Evolutionary conservation across 768 basidiomycete genomes (phyloP).

Genomic region (Collybia sp.): DNA sequence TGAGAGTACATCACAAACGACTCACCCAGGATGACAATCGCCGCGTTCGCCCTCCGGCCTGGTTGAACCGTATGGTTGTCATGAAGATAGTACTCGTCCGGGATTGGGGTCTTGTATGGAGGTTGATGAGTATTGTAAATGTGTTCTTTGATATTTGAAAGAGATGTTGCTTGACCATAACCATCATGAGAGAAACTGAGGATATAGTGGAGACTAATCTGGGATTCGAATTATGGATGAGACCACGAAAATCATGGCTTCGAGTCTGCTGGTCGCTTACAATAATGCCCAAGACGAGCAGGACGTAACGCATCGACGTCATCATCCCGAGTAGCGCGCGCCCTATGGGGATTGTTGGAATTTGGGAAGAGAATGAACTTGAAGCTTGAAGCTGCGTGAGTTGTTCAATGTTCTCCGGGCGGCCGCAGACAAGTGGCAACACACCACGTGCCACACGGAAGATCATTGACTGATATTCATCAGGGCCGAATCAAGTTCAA

Average conservation of each 20-base stretch:
- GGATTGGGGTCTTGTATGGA: slow-evolving; percentile 54
- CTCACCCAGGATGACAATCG: slow-evolving; percentile 70
- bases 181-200: slow-evolving; percentile 61
- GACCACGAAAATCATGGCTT: not conserved
- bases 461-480: too few species aligned
- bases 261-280: slow-evolving; percentile 24
- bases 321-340: slow-evolving; percentile 35
- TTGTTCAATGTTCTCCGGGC: too few species aligned
- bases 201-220: slow-evolving; percentile 60
- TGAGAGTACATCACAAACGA: not conserved
- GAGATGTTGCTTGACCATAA: slow-evolving; percentile 57
- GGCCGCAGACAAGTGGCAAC: too few species aligned
- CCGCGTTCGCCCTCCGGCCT: slow-evolving; percentile 74
- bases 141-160: slow-evolving; percentile 36
- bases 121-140: slow-evolving; percentile 26
- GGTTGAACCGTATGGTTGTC: slow-evolving; percentile 29
- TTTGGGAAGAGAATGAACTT: too few species aligned
- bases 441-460: too few species aligned
- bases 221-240: not conserved
- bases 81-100: slow-evolving; percentile 51
- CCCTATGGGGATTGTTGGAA: too few species aligned
- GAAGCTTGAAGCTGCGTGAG: too few species aligned
- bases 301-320: slow-evolving; percentile 50
- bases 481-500: too few species aligned
- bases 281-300: slow-evolving; percentile 44